A percentile compares a stretch with the other conserved stretches of the same genome.
These are phyloP conservation scores for Cocos nucifera DNA, from an alignment of 176 grass and related monocot genomes.

Conservation along the genomic window DNA sequence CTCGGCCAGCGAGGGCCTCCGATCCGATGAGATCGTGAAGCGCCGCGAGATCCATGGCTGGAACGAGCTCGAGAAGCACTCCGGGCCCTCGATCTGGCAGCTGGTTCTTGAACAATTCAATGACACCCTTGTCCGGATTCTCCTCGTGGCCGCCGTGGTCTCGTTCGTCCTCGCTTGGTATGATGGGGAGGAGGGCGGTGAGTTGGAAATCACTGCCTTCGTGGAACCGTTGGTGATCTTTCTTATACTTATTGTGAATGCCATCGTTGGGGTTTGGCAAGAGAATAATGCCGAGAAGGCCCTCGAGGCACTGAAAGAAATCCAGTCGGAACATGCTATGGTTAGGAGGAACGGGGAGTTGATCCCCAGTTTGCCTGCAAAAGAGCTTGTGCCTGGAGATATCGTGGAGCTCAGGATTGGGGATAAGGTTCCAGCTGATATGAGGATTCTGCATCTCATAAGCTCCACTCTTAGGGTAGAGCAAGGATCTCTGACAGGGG, in stretches of 20 bases:
- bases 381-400: slow-evolving; percentile 69
- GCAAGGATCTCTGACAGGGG: slow-evolving; percentile 83
- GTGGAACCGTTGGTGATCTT: slow-evolving; percentile 96
- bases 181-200: slow-evolving; percentile 27
- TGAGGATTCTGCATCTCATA: slow-evolving; percentile 60
- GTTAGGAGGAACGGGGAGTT: slow-evolving; percentile 49
- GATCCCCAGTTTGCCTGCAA: slow-evolving; percentile 36
- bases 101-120: slow-evolving; percentile 64
- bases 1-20: slow-evolving; percentile 14
- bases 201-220: slow-evolving; percentile 52
- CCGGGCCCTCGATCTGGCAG: slow-evolving; percentile 55
- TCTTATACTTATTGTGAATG: slow-evolving; percentile 86
- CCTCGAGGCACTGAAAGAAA: slow-evolving; percentile 65
- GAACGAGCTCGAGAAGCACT: slow-evolving; percentile 83
- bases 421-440: slow-evolving; percentile 85
- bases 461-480: slow-evolving; percentile 74
- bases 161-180: slow-evolving; percentile 82
- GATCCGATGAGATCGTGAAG: slow-evolving; percentile 24
- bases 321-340: slow-evolving; percentile 75
- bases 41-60: slow-evolving; percentile 25
- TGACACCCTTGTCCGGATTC: slow-evolving; percentile 85
- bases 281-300: slow-evolving; percentile 92
- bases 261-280: slow-evolving; percentile 83
- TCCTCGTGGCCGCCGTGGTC: slow-evolving; percentile 68
- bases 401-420: slow-evolving; percentile 69